Evolutionary conservation across 2,329 filamentous ascomycete genomes (phyloP).

Genomic region (Exophiala dermatitidis): DNA sequence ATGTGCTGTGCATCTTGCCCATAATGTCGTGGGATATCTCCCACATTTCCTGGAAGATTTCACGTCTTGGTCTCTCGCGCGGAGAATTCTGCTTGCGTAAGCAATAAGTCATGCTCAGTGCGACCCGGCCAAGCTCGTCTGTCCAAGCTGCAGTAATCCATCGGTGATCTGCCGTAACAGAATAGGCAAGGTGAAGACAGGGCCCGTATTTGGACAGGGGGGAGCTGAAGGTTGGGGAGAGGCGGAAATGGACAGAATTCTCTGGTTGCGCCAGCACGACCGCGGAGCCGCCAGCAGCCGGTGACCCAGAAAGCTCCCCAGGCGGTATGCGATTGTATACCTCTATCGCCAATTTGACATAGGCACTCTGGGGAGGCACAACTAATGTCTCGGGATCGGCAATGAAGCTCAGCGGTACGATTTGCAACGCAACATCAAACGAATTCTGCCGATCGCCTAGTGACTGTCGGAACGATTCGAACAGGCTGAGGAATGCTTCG

Average conservation of each 20-base stretch:
- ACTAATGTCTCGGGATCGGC: conserved; percentile 47
- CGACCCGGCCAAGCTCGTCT: conserved; percentile 49
- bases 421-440: conserved; percentile 50
- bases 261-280: conserved; percentile 48
- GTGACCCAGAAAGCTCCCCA: conserved; percentile 28
- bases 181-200: conserved; percentile 54
- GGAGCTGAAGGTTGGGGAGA: conserved; percentile 50
- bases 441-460: conserved; percentile 17
- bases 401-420: conserved; percentile 51
- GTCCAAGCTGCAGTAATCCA: conserved; percentile 57
- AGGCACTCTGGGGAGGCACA: conserved; percentile 43
- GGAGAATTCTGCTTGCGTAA: conserved; percentile 30
- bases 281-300: conserved; percentile 45
- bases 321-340: conserved; percentile 53
- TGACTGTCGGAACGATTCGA: conserved; percentile 44
- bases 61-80: conserved; percentile 35
- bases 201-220: conserved; percentile 49
- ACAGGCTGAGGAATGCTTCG: conserved; percentile 50
- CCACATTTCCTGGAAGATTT: conserved; percentile 53
- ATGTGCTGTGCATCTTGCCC: conserved; percentile 45
- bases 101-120: conserved; percentile 50
- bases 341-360: conserved; percentile 48
- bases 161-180: conserved; percentile 47
- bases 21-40: conserved; percentile 50
- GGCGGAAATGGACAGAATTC: conserved; percentile 46